phyloP scores from a whole-genome alignment of 139 green algal genomes.

The Picochlorum sp. region DNA sequence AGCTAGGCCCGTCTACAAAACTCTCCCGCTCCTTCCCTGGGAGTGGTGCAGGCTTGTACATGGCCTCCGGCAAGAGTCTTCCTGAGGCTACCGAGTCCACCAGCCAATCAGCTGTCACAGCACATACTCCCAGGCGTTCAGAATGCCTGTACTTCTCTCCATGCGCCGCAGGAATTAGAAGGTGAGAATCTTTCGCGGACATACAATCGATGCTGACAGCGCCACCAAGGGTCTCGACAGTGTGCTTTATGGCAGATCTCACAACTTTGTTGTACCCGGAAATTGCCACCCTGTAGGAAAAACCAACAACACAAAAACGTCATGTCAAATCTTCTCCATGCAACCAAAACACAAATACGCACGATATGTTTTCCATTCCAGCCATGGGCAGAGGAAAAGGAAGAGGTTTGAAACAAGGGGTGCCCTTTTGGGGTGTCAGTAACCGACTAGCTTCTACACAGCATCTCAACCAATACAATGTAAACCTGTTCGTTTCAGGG shows the following conservation, averaged over 20 bases:
- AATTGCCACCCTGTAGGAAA: conserved; percentile 9
- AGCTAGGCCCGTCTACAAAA: not conserved
- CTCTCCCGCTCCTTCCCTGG: not conserved
- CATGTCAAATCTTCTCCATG: not conserved
- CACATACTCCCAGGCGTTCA: conserved; percentile 18
- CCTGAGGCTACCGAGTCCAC: conserved; percentile 22
- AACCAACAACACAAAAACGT: not conserved
- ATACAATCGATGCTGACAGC: conserved; percentile 14
- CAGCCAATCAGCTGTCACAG: conserved; percentile 42
- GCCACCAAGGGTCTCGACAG: conserved; percentile 31
- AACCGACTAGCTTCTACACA: conserved; percentile 6
- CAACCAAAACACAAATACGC: not conserved
- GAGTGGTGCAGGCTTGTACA: conserved; percentile 8
- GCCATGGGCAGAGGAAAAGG: conserved; percentile 29
- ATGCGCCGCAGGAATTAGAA: conserved; percentile 21
- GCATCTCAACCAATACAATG: conserved; percentile 36
- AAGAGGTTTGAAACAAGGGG: conserved; percentile 26
- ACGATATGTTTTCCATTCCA: conserved; percentile 16
- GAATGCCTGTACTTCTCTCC: conserved; percentile 24
- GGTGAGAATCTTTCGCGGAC: conserved; percentile 34
- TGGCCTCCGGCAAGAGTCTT: not conserved
- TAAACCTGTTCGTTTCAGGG: conserved; percentile 29
- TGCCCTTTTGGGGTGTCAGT: conserved; percentile 6
- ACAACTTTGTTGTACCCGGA: conserved; percentile 15
- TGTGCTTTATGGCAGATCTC: conserved; percentile 17